These are phyloP conservation scores for Fusarium euwallaceae DNA, from an alignment of 2,329 filamentous ascomycete species.

Conservation along the genomic window DNA sequence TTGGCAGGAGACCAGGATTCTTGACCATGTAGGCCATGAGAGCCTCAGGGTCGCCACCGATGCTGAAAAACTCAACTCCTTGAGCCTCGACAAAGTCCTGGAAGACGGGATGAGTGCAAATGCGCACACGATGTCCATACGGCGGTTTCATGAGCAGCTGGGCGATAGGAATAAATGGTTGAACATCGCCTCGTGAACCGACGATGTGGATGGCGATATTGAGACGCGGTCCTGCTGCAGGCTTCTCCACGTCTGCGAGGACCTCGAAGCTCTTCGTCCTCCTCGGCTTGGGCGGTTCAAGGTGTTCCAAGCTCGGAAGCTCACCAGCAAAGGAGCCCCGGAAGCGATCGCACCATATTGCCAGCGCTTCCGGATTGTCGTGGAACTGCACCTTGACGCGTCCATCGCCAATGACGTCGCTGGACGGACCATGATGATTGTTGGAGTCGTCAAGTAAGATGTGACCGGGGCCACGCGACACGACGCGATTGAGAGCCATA, in stretches of 20 bases:
- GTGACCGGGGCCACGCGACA: conserved; percentile 46
- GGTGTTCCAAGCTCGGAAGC: conserved; percentile 11
- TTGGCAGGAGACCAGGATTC: conserved; percentile 56
- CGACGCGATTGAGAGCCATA: conserved; percentile 49
- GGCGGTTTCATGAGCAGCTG: conserved; percentile 53
- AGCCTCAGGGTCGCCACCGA: conserved; percentile 68
- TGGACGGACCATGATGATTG: conserved; percentile 38
- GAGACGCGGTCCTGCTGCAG: conserved; percentile 39
- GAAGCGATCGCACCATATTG: conserved; percentile 45
- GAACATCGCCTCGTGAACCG: conserved; percentile 53
- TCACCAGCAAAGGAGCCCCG: conserved; percentile 28
- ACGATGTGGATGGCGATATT: conserved; percentile 53
- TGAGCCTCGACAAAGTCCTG: conserved; percentile 64
- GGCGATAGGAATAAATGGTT: conserved; percentile 71
- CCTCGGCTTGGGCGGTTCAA: conserved; percentile 29
- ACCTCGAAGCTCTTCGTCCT: conserved; percentile 39
- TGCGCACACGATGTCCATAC: conserved; percentile 66
- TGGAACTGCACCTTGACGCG: conserved; percentile 51
- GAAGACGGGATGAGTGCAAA: conserved; percentile 69
- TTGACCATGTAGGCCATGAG: conserved; percentile 60
- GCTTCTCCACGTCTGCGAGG: conserved; percentile 33
- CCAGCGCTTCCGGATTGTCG: conserved; percentile 44
- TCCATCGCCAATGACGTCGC: conserved; percentile 47
- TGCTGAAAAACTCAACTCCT: conserved; percentile 69
- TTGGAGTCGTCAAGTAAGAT: conserved; percentile 41